A percentile compares a stretch with the other conserved stretches of the same genome.
Evolutionary conservation across 2,329 filamentous ascomycete species (phyloP).

Genomic region (Alternaria metachromatica): DNA sequence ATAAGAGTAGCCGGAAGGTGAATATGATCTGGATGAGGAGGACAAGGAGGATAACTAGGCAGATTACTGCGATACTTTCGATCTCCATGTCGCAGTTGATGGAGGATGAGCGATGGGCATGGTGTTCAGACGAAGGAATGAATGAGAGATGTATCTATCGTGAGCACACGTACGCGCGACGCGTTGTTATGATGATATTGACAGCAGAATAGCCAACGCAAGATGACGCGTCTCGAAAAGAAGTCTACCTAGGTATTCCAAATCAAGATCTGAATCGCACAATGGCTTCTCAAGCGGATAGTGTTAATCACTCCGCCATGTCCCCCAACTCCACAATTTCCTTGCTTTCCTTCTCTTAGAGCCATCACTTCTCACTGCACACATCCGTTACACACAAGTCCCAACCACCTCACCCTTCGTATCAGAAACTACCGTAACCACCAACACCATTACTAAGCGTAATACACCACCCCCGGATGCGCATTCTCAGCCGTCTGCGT

Average conservation of each 20-base stretch:
- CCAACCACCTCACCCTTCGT: background rate
- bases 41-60: background rate
- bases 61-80: slow-evolving; percentile 1
- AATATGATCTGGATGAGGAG: slow-evolving; percentile 3
- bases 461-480: slow-evolving; percentile 5
- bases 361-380: background rate
- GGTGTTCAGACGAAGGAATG: background rate
- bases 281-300: background rate
- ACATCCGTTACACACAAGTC: background rate
- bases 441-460: background rate
- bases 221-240: background rate
- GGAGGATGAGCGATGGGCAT: background rate
- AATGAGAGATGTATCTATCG: background rate
- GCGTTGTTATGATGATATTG: background rate
- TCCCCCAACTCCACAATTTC: background rate
- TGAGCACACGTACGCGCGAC: background rate
- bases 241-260: background rate
- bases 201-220: background rate
- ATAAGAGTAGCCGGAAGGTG: background rate
- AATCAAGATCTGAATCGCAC: background rate
- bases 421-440: background rate
- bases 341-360: background rate
- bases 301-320: background rate
- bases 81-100: background rate
- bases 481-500: background rate